These are phyloP conservation scores for Puccinia triticina DNA, from an alignment of 1,284 basidiomycete species.

Conservation along the genomic window DNA sequence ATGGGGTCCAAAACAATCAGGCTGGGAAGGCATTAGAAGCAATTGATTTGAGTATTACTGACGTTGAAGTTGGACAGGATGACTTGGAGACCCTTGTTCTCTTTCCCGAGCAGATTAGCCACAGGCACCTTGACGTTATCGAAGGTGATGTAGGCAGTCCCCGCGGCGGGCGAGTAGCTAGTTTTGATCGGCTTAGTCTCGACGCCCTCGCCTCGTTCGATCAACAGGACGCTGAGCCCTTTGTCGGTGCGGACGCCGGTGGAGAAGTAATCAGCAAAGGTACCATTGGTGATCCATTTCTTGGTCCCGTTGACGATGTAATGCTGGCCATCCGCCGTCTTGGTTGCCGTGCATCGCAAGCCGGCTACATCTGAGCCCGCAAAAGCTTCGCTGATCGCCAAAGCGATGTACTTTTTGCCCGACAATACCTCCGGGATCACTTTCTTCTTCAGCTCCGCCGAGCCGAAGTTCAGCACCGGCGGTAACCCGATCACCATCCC, in stretches of 20 bases:
- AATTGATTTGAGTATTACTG: conserved; percentile 17
- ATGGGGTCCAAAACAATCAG: conserved; percentile 20
- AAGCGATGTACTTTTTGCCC: conserved; percentile 77
- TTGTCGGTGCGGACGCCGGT: conserved; percentile 65
- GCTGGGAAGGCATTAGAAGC: conserved; percentile 22
- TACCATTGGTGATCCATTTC: conserved; percentile 89
- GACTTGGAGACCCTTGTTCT: conserved; percentile 78
- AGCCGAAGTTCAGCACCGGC: conserved; percentile 76
- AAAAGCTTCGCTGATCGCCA: conserved; percentile 87
- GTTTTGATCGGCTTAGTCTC: conserved; percentile 85
- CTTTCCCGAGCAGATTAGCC: conserved; percentile 80
- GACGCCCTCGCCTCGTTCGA: conserved; percentile 69
- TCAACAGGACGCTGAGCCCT: conserved; percentile 81
- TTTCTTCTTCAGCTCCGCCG: conserved; percentile 73
- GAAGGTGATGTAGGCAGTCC: conserved; percentile 81
- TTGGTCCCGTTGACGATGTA: conserved; percentile 89
- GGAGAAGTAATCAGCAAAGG: conserved; percentile 53
- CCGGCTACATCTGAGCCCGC: conserved; percentile 88
- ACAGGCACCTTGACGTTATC: conserved; percentile 83
- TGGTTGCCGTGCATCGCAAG: conserved; percentile 73
- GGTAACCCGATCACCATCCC: conserved; percentile 78
- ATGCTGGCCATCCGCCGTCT: conserved; percentile 75
- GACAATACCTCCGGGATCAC: conserved; percentile 78
- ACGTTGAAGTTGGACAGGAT: conserved; percentile 64
- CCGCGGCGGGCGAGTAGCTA: conserved; percentile 70